Percentiles rank a stretch among this genome's conserved stretches.
Evolutionary conservation across 768 basidiomycete species (phyloP).

Genomic region (Hygrophorus russula): DNA sequence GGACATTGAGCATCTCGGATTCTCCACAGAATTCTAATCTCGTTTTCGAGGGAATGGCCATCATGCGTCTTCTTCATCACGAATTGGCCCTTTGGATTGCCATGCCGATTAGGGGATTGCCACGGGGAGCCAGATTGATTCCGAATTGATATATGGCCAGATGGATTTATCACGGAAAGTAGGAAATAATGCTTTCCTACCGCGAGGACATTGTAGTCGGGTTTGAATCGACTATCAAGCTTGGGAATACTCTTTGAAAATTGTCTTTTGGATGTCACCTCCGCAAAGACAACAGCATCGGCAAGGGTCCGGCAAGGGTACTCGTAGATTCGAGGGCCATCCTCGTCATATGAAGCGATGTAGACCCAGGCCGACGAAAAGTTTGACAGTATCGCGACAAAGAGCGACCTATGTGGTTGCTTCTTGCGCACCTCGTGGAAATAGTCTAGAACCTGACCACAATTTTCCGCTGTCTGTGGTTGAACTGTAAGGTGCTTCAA

Average conservation of each 20-base stretch:
- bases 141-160: no score
- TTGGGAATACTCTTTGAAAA: neutral
- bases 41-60: neutral
- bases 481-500: neutral
- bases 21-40: neutral
- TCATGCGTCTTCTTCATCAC: neutral
- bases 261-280: neutral
- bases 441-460: slow-evolving; percentile 2
- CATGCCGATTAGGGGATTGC: no score
- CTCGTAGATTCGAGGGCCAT: neutral
- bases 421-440: neutral
- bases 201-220: neutral
- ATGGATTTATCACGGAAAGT: no score
- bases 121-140: no score
- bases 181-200: neutral
- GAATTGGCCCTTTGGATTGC: neutral
- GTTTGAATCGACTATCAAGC: neutral
- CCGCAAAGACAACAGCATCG: slow-evolving; percentile 3
- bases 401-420: neutral
- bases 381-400: slow-evolving; percentile 3
- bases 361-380: neutral
- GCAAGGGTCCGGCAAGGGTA: neutral
- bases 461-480: neutral
- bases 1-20: neutral
- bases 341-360: neutral